These are phyloP conservation scores for Aspergillus fischeri DNA, from an alignment of 2,329 filamentous ascomycete species.

Conservation along the genomic window DNA sequence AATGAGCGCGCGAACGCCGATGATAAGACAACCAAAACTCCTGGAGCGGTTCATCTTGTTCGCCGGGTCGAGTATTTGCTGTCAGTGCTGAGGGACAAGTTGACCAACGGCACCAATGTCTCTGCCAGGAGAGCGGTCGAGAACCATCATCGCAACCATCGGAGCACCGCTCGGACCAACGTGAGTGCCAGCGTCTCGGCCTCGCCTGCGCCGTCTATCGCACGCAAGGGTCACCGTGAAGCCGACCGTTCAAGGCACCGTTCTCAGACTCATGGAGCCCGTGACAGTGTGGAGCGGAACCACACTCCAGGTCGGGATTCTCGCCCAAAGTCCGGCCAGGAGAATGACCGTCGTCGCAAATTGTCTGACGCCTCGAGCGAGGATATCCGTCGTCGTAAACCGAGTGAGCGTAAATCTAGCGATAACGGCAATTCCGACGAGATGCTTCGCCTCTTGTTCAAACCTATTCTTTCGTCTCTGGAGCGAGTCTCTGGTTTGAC, in stretches of 20 bases:
- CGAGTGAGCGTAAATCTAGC: slow-evolving; percentile 34
- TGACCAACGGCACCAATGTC: slow-evolving; percentile 58
- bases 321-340: slow-evolving; percentile 34
- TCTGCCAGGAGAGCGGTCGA: slow-evolving; percentile 76
- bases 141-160: slow-evolving; percentile 93
- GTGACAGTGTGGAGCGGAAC: slow-evolving; percentile 41
- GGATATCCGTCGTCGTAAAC: slow-evolving; percentile 32
- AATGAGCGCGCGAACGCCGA: slow-evolving; percentile 72
- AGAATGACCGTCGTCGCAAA: slow-evolving; percentile 32
- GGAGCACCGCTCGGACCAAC: slow-evolving; percentile 53
- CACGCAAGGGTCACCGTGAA: slow-evolving; percentile 41
- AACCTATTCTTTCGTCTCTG: slow-evolving; percentile 42
- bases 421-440: slow-evolving; percentile 37
- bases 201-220: slow-evolving; percentile 41
- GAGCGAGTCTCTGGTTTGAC: slow-evolving; percentile 43
- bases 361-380: slow-evolving; percentile 32
- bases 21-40: slow-evolving; percentile 64
- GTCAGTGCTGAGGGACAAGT: slow-evolving; percentile 88
- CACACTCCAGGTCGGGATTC: slow-evolving; percentile 39
- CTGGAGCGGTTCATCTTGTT: slow-evolving; percentile 94
- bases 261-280: slow-evolving; percentile 36
- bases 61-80: slow-evolving; percentile 91
- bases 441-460: slow-evolving; percentile 44
- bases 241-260: slow-evolving; percentile 40
- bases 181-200: slow-evolving; percentile 40